A percentile compares a stretch with the other conserved stretches of the same genome.
These are phyloP conservation scores for Aspergillus baeticus DNA, from an alignment of 495 filamentous ascomycete species.

Conservation along the genomic window DNA sequence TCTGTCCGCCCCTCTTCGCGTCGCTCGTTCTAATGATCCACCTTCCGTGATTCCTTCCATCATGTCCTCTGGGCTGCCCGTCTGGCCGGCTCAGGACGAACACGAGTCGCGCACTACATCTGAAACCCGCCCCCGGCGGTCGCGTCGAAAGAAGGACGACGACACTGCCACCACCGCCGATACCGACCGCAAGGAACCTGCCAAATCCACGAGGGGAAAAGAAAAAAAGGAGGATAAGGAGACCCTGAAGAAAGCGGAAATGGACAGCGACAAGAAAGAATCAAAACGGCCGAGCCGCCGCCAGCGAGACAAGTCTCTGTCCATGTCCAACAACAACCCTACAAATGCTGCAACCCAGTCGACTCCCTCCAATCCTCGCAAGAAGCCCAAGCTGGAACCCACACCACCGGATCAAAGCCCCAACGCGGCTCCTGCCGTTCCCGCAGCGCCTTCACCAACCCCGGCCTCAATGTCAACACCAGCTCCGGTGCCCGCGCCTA, in stretches of 20 bases:
- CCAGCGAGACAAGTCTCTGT: slow-evolving; percentile 38
- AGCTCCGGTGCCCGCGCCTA: slow-evolving; percentile 16
- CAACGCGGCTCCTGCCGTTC: slow-evolving; percentile 8
- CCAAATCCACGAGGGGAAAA: slow-evolving; percentile 23
- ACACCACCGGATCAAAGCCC: slow-evolving; percentile 21
- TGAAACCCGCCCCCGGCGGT: slow-evolving; percentile 34
- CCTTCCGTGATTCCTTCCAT: slow-evolving; percentile 25
- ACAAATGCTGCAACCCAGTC: slow-evolving; percentile 14
- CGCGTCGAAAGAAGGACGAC: slow-evolving; percentile 50
- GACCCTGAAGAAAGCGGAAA: slow-evolving; percentile 25
- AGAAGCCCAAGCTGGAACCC: slow-evolving; percentile 48
- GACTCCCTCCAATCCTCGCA: slow-evolving; percentile 35
- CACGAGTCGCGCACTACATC: slow-evolving; percentile 17
- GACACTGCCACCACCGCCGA: slow-evolving; percentile 19
- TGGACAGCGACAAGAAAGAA: slow-evolving; percentile 22
- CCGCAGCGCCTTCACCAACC: slow-evolving; percentile 13
- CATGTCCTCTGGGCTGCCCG: slow-evolving; percentile 27
- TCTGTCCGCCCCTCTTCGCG: slow-evolving; percentile 14
- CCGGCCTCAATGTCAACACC: slow-evolving; percentile 12
- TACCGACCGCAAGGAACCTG: slow-evolving; percentile 17
- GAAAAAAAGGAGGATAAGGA: slow-evolving; percentile 31
- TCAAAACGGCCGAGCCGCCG: slow-evolving; percentile 40
- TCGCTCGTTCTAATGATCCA: slow-evolving; percentile 19
- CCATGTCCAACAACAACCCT: slow-evolving; percentile 21
- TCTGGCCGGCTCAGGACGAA: slow-evolving; percentile 23